A percentile compares a stretch with the other conserved stretches of the same genome.
Conservation (phyloP, 176 grass and related monocot genomes). For the Miscanthus lutarioriparius region DNA sequence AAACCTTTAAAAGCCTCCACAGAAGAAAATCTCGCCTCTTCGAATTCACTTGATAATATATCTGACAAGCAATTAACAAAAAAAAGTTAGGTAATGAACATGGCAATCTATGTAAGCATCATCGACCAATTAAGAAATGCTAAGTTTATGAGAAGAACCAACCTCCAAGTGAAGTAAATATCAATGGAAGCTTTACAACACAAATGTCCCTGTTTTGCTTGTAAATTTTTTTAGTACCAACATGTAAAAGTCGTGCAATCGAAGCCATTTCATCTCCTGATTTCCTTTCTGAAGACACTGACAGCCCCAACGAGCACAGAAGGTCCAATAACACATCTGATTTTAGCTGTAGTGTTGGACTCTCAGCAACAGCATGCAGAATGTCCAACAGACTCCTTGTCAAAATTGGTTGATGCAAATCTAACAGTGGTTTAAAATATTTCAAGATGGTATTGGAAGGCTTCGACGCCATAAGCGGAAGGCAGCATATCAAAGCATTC, state of each 20-base stretch:
- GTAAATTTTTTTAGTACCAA: slow-evolving; percentile 69
- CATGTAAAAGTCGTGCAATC: slow-evolving; percentile 68
- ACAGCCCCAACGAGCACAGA: slow-evolving; percentile 64
- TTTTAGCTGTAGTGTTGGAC: slow-evolving; percentile 57
- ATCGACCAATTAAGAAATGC: background rate
- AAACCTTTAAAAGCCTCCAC: slow-evolving; percentile 71
- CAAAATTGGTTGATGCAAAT: slow-evolving; percentile 61
- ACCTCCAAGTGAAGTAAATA: slow-evolving; percentile 90
- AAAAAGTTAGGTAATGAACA: background rate
- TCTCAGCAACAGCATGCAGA: slow-evolving; percentile 66
- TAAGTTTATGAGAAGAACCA: slow-evolving; percentile 33
- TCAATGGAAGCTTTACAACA: slow-evolving; percentile 67
- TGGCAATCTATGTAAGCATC: background rate
- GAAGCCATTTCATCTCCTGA: slow-evolving; percentile 81
- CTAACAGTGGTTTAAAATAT: slow-evolving; percentile 70
- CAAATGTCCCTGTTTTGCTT: slow-evolving; percentile 63
- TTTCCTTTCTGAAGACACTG: slow-evolving; percentile 64
- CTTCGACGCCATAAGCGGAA: slow-evolving; percentile 79
- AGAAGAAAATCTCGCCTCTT: slow-evolving; percentile 86
- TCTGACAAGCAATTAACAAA: slow-evolving; percentile 43
- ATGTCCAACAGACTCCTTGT: slow-evolving; percentile 77
- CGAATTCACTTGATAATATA: slow-evolving; percentile 84
- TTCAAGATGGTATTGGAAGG: slow-evolving; percentile 69
- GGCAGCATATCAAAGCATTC: slow-evolving; percentile 70
- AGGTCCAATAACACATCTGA: slow-evolving; percentile 68